Conservation (phyloP, 768 basidiomycete species). For the Phlebiopsis flavidoalba region DNA sequence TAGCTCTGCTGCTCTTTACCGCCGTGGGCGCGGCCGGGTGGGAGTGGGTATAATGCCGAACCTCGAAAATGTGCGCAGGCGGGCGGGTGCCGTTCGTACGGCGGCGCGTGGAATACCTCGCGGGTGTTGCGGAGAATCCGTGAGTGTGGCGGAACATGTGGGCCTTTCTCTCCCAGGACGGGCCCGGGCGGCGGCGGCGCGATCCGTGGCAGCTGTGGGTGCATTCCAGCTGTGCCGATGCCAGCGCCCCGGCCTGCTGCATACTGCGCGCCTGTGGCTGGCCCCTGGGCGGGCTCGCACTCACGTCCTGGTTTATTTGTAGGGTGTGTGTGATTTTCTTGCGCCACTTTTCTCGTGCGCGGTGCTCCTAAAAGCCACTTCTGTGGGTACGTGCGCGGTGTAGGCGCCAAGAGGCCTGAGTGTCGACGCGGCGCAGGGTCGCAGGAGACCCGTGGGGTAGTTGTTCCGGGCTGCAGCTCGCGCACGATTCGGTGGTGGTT, state of each 20-base stretch:
- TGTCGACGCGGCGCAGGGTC: background rate
- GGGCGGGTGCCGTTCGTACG: too few species aligned
- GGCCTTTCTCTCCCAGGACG: background rate
- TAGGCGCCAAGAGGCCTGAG: background rate
- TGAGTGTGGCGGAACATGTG: background rate
- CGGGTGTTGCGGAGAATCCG: constrained; percentile 11
- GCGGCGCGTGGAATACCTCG: constrained; percentile 10
- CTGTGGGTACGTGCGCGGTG: too few species aligned
- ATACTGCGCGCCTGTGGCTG: too few species aligned
- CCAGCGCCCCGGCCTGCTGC: too few species aligned
- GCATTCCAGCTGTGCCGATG: background rate
- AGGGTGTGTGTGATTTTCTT: background rate
- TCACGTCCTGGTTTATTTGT: background rate
- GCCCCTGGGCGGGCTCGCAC: background rate
- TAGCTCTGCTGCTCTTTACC: too few species aligned
- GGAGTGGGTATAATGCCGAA: too few species aligned
- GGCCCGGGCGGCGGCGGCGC: background rate
- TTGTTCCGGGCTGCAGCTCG: background rate
- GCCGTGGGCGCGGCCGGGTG: too few species aligned
- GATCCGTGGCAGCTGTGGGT: background rate
- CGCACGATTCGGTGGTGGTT: background rate
- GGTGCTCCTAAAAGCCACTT: background rate
- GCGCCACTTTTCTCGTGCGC: background rate
- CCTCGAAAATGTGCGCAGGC: too few species aligned
- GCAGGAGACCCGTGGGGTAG: background rate